These are phyloP conservation scores for Neodidymelliopsis sp. DNA, from an alignment of 2,329 filamentous ascomycete genomes.

Conservation along the genomic window DNA sequence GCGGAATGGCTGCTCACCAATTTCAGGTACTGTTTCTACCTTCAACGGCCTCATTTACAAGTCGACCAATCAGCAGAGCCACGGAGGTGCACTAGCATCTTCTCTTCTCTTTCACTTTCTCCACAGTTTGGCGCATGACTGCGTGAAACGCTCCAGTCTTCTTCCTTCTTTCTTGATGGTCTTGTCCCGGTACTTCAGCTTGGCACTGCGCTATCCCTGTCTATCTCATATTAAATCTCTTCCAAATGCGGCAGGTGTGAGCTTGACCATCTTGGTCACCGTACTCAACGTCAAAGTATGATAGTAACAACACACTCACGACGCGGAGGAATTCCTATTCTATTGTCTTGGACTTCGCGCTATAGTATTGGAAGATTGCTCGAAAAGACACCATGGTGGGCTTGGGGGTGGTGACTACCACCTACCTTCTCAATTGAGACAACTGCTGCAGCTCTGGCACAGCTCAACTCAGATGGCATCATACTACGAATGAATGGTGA, in stretches of 20 bases:
- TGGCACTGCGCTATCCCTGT: conserved; percentile 10
- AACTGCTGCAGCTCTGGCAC: neutral
- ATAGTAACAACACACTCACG: conserved; percentile 5
- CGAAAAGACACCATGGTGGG: neutral
- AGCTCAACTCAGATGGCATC: conserved; percentile 11
- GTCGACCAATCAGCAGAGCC: neutral
- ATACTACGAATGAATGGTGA: conserved; percentile 14
- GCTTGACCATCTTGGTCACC: conserved; percentile 12
- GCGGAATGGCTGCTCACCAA: conserved; percentile 1
- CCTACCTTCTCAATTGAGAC: conserved; percentile 19
- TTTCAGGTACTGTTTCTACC: conserved; percentile 2
- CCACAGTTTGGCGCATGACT: conserved; percentile 1
- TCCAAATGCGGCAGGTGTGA: conserved; percentile 20
- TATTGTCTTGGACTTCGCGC: conserved; percentile 13
- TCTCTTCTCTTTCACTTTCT: neutral
- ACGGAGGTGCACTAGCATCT: neutral
- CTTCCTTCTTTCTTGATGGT: conserved; percentile 17
- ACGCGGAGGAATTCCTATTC: conserved; percentile 2
- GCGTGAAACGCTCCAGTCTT: conserved; percentile 2
- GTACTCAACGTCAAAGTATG: conserved; percentile 1
- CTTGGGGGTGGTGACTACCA: conserved; percentile 1
- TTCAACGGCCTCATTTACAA: neutral
- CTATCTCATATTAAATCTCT: conserved; percentile 5
- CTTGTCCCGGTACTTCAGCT: conserved; percentile 18
- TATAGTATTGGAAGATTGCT: conserved; percentile 9